These are phyloP conservation scores for Globisporangium splendens DNA, from an alignment of 352 stramenopile species.

Conservation along the genomic window DNA sequence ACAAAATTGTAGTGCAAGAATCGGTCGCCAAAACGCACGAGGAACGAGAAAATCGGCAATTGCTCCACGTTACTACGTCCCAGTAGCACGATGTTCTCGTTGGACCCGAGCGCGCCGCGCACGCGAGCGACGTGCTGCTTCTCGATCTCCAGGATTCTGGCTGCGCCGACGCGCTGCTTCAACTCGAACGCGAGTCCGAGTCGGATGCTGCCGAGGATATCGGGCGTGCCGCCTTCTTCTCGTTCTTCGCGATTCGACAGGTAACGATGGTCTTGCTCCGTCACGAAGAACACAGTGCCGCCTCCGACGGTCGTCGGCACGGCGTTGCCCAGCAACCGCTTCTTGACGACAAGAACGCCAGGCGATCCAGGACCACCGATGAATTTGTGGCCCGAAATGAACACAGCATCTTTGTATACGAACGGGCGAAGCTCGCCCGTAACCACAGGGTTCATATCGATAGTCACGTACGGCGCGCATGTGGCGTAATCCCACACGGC, in stretches of 20 bases:
- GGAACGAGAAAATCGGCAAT: constrained; percentile 95
- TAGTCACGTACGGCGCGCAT: constrained; percentile 88
- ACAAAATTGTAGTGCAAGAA: constrained; percentile 99
- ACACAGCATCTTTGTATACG: constrained; percentile 91
- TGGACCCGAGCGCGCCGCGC: constrained; percentile 29
- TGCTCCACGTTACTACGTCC: constrained; percentile 52
- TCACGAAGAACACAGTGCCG: constrained; percentile 54
- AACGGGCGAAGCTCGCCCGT: constrained; percentile 22
- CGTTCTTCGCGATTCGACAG: constrained; percentile 72
- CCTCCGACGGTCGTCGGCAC: constrained; percentile 51
- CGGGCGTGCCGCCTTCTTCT: constrained; percentile 95
- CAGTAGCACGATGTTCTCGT: constrained; percentile 88
- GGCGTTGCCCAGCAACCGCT: constrained; percentile 63
- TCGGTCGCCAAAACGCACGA: constrained; percentile 80
- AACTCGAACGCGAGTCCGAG: constrained; percentile 91
- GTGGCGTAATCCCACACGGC: constrained; percentile 96
- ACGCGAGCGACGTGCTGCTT: constrained; percentile 30
- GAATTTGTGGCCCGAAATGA: constrained; percentile 97
- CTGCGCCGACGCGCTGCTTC: constrained; percentile 62
- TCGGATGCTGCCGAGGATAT: constrained; percentile 92
- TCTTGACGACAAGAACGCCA: constrained; percentile 95
- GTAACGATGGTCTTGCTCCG: constrained; percentile 55
- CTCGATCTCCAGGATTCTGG: constrained; percentile 59
- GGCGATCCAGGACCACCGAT: constrained; percentile 90
- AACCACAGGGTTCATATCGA: constrained; percentile 96